Conservation (phyloP, 768 basidiomycete genomes). For the Suillus variegatus region DNA sequence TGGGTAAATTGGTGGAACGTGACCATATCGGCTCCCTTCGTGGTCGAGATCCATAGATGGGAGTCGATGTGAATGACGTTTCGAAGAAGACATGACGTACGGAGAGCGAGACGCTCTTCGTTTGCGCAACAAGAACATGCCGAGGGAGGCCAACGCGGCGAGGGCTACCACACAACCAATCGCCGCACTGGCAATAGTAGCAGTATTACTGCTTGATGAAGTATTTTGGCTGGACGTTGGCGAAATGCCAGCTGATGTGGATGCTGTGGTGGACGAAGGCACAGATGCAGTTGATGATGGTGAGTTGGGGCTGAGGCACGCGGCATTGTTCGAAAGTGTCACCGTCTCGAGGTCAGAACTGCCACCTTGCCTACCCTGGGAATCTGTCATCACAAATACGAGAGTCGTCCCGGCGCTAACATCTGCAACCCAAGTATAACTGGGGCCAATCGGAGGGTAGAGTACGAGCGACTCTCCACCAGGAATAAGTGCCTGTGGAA, state of each 20-base stretch:
- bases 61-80: slow-evolving; percentile 33
- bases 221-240: slow-evolving; percentile 20
- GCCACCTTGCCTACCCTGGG: slow-evolving; percentile 55
- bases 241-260: slow-evolving; percentile 20
- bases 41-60: slow-evolving; percentile 42
- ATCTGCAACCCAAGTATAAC: slow-evolving; percentile 57
- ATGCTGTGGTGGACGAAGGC: slow-evolving; percentile 24
- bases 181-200: slow-evolving; percentile 49
- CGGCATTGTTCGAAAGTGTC: slow-evolving; percentile 44
- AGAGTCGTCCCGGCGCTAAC: slow-evolving; percentile 59
- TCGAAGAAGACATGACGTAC: slow-evolving; percentile 30
- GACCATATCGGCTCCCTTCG: slow-evolving; percentile 24
- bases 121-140: slow-evolving; percentile 48
- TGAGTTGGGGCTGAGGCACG: slow-evolving; percentile 54
- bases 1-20: slow-evolving; percentile 37
- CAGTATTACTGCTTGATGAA: slow-evolving; percentile 38
- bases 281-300: slow-evolving; percentile 50
- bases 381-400: slow-evolving; percentile 58
- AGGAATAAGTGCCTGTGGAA: slow-evolving; percentile 59
- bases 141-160: slow-evolving; percentile 51
- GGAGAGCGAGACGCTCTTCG: slow-evolving; percentile 23
- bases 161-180: slow-evolving; percentile 56
- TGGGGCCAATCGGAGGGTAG: slow-evolving; percentile 33
- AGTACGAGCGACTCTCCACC: slow-evolving; percentile 54
- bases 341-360: slow-evolving; percentile 55